These are phyloP conservation scores for Penicillium sp. DNA, from an alignment of 2,329 filamentous ascomycete species.

Conservation along the genomic window DNA sequence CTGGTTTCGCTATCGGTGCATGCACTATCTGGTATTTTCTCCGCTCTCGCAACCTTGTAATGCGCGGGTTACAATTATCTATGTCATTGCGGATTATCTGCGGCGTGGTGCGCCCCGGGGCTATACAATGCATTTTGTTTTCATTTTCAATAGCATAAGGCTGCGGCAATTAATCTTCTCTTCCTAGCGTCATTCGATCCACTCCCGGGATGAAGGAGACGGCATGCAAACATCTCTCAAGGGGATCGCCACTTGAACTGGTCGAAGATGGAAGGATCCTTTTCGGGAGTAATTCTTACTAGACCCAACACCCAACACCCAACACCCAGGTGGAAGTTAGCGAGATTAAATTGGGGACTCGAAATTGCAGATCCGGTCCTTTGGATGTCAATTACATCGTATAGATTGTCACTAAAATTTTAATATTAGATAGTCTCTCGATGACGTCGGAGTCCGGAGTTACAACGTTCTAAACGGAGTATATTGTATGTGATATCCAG, in stretches of 20 bases:
- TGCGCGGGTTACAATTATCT: neutral
- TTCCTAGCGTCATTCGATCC: constrained; percentile 6
- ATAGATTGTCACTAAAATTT: neutral
- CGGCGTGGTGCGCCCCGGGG: neutral
- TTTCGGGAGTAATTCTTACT: neutral
- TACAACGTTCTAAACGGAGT: neutral
- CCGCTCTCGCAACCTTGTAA: neutral
- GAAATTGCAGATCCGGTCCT: constrained; percentile 1
- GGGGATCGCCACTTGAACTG: neutral
- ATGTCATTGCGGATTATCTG: constrained; percentile 1
- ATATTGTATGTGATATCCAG: neutral
- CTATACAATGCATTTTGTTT: neutral
- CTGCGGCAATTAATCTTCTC: constrained; percentile 2
- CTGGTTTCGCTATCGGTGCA: neutral
- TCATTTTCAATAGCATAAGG: neutral
- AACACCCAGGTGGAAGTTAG: neutral
- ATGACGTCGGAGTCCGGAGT: neutral
- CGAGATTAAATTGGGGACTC: neutral
- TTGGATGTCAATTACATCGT: neutral
- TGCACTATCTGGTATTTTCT: neutral
- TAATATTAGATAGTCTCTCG: neutral
- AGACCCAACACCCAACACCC: neutral
- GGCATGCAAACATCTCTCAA: neutral
- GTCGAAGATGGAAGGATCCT: neutral
- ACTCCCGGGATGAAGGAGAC: constrained; percentile 4